phyloP scores from a whole-genome alignment of 352 stramenopile species.

The Elongisporangium senticosum region DNA sequence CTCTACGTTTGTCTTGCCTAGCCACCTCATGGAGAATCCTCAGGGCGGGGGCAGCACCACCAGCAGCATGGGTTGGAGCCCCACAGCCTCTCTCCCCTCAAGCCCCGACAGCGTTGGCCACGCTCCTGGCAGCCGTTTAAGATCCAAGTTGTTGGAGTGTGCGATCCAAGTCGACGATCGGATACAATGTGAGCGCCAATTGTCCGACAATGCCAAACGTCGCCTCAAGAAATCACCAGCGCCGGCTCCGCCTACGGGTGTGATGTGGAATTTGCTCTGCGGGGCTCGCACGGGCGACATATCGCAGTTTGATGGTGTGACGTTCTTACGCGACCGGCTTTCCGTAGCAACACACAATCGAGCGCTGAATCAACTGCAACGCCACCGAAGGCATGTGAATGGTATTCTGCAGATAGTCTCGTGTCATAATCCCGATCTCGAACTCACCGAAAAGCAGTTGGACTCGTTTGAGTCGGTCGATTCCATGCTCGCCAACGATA shows the following conservation, averaged over 20 bases:
- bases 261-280: constrained; percentile 68
- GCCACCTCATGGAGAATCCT: constrained; percentile 24
- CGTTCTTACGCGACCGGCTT: constrained; percentile 50
- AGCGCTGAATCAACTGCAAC: constrained; percentile 72
- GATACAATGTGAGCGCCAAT: constrained; percentile 38
- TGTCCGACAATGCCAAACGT: constrained; percentile 27
- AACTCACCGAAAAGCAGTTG: constrained; percentile 75
- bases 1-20: neutral
- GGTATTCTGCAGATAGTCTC: constrained; percentile 80
- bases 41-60: constrained; percentile 20
- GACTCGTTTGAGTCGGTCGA: constrained; percentile 72
- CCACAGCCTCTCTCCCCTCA: neutral
- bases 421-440: constrained; percentile 70
- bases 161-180: constrained; percentile 47
- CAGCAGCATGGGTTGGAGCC: neutral
- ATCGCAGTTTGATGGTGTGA: constrained; percentile 45
- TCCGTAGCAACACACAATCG: constrained; percentile 53
- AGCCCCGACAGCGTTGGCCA: neutral
- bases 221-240: constrained; percentile 18
- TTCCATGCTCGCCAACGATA: constrained; percentile 66
- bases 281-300: constrained; percentile 25
- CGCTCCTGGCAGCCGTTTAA: constrained; percentile 29
- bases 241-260: constrained; percentile 16
- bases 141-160: constrained; percentile 57
- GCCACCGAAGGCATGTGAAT: constrained; percentile 66